These are phyloP conservation scores for Pseudopyrenochaeta lycopersici DNA, from an alignment of 2,329 filamentous ascomycete species.

Conservation along the genomic window DNA sequence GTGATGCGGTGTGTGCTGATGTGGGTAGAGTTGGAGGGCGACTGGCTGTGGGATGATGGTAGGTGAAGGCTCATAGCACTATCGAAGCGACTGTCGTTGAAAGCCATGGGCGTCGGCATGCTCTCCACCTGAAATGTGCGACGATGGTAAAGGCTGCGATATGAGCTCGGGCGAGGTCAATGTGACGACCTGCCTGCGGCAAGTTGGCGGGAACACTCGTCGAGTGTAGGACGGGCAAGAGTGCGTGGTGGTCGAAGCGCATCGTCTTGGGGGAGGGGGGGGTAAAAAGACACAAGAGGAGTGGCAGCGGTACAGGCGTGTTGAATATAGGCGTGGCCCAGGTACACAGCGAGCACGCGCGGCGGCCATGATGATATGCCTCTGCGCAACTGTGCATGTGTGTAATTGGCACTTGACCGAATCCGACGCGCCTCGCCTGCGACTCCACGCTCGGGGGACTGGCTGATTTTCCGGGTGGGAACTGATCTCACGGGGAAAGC, in stretches of 20 bases:
- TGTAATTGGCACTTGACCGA: neutral
- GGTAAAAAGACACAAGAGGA: neutral
- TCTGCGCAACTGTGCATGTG: constrained; percentile 3
- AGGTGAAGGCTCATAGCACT: neutral
- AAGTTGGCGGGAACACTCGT: neutral
- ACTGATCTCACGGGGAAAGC: neutral
- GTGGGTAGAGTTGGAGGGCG: neutral
- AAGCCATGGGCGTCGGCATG: constrained; percentile 4
- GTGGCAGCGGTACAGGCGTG: neutral
- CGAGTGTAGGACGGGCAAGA: neutral
- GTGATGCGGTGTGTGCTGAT: neutral
- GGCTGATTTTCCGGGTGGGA: constrained; percentile 2
- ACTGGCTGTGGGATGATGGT: neutral
- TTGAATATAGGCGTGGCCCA: neutral
- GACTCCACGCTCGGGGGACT: neutral
- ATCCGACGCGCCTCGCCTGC: constrained; percentile 1
- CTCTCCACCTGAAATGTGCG: neutral
- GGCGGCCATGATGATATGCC: constrained; percentile 3
- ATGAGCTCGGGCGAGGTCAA: neutral
- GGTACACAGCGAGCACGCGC: constrained; percentile 1
- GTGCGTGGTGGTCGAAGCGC: neutral
- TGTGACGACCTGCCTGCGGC: neutral
- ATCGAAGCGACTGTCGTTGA: neutral
- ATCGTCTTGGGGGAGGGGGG: neutral
- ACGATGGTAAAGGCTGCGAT: neutral